Conservation (phyloP, 192 early-diverging fungal species). For the Mortierella hygrophila region DNA sequence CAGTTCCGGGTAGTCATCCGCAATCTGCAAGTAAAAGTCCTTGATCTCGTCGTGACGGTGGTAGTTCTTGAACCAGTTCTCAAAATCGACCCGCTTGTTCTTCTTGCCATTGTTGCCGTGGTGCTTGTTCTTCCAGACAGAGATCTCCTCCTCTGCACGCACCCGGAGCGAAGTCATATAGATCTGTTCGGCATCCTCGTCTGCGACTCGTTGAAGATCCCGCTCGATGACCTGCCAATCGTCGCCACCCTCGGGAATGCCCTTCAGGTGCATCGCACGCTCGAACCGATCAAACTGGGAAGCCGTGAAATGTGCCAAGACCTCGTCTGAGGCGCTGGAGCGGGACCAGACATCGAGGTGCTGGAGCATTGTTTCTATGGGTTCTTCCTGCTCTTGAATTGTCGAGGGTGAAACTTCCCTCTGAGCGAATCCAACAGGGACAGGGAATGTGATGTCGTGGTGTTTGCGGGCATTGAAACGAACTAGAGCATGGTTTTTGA, state of each 20-base stretch:
- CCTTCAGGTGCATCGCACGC: conserved; percentile 11
- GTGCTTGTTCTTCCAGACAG: not conserved
- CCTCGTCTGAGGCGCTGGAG: conserved; percentile 23
- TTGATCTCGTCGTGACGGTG: conserved; percentile 61
- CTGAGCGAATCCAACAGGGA: conserved; percentile 13
- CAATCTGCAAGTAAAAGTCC: conserved; percentile 62
- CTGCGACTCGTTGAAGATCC: conserved; percentile 31
- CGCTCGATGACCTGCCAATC: conserved; percentile 49
- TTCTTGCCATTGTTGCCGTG: not conserved
- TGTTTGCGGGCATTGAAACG: conserved; percentile 53
- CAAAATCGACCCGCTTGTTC: conserved; percentile 41
- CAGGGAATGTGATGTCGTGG: conserved; percentile 27
- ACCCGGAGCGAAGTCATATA: conserved; percentile 8
- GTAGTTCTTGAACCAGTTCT: conserved; percentile 64
- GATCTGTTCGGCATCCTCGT: conserved; percentile 26
- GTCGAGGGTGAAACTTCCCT: not conserved
- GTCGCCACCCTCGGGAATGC: conserved; percentile 14
- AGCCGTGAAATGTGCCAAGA: conserved; percentile 42
- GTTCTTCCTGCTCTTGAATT: not conserved
- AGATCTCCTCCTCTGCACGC: not conserved
- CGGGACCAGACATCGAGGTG: conserved; percentile 52
- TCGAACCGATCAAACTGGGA: conserved; percentile 36
- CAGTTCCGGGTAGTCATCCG: conserved; percentile 60
- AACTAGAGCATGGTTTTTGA: conserved; percentile 41
- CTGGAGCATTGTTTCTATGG: conserved; percentile 30